Percentiles rank a stretch among this genome's conserved stretches.
These are phyloP conservation scores for Infundibulicybe gibba DNA, from an alignment of 768 basidiomycete genomes.

Conservation along the genomic window DNA sequence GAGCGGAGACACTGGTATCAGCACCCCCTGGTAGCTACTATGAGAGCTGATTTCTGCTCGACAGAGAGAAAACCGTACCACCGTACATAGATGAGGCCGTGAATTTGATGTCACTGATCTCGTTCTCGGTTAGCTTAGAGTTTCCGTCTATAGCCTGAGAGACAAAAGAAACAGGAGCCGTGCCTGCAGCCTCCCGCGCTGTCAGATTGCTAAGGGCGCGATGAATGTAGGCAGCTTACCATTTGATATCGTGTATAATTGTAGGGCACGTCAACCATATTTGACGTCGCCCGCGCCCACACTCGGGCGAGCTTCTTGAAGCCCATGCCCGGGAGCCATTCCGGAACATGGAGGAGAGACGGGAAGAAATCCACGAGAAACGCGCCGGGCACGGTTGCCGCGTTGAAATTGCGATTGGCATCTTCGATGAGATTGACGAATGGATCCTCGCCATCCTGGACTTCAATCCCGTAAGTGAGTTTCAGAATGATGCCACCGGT, in stretches of 20 bases:
- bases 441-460: conserved; percentile 47
- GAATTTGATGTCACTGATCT: conserved; percentile 35
- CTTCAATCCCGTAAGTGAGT: conserved; percentile 54
- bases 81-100: conserved; percentile 44
- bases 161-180: conserved; percentile 39
- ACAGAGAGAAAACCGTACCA: conserved; percentile 21
- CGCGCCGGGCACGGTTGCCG: conserved; percentile 44
- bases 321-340: conserved; percentile 53
- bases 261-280: conserved; percentile 41
- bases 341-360: conserved; percentile 42
- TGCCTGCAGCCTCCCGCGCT: conserved; percentile 31
- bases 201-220: too few species aligned
- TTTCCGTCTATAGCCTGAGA: conserved; percentile 36
- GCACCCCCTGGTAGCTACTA: conserved; percentile 32
- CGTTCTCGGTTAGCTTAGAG: conserved; percentile 22
- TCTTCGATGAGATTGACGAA: conserved; percentile 47
- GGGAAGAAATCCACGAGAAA: conserved; percentile 42
- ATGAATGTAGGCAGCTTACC: conserved; percentile 21
- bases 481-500: conserved; percentile 52
- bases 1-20: conserved; percentile 44
- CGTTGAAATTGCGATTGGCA: conserved; percentile 50
- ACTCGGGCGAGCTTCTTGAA: conserved; percentile 44
- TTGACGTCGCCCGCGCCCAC: conserved; percentile 33
- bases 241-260: conserved; percentile 41
- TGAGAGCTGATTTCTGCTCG: not conserved